These are phyloP conservation scores for Aspergillus mulundensis DNA, from an alignment of 495 filamentous ascomycete genomes.

Conservation along the genomic window DNA sequence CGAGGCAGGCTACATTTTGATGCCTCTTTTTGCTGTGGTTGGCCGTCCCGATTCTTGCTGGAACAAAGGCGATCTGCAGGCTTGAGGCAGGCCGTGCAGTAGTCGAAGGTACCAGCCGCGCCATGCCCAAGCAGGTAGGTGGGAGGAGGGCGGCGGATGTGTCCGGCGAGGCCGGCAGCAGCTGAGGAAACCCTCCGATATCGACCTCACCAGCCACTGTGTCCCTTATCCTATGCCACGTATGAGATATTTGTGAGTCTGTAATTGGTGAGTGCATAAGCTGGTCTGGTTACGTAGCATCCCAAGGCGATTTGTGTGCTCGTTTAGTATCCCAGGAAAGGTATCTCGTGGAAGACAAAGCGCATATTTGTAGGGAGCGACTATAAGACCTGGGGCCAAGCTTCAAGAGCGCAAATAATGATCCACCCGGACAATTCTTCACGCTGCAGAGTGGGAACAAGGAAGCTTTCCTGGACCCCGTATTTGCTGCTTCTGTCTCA, in stretches of 20 bases:
- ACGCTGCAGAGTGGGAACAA: slow-evolving; percentile 7
- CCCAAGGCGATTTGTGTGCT: neutral
- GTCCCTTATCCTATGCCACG: slow-evolving; percentile 13
- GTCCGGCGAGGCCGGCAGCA: neutral
- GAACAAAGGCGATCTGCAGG: slow-evolving; percentile 21
- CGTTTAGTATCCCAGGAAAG: neutral
- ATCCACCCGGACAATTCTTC: slow-evolving; percentile 22
- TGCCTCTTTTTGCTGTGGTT: neutral
- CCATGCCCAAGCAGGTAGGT: slow-evolving; percentile 15
- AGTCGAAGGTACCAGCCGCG: slow-evolving; percentile 4
- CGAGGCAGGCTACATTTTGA: slow-evolving; percentile 12
- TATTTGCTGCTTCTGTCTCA: neutral
- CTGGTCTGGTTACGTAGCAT: neutral
- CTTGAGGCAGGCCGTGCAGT: slow-evolving; percentile 13
- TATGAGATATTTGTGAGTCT: neutral
- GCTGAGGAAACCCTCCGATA: neutral
- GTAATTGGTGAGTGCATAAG: neutral
- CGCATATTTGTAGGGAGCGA: neutral
- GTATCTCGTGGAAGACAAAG: neutral
- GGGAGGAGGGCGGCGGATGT: slow-evolving; percentile 6
- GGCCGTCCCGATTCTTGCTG: slow-evolving; percentile 17
- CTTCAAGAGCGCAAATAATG: slow-evolving; percentile 16
- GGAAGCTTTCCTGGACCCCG: slow-evolving; percentile 2
- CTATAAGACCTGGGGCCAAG: slow-evolving; percentile 18
- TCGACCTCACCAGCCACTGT: slow-evolving; percentile 10